Percentiles rank a stretch among this genome's conserved stretches.
phyloP scores from a whole-genome alignment of 2,329 filamentous ascomycete species.

The Aureobasidium lini region DNA sequence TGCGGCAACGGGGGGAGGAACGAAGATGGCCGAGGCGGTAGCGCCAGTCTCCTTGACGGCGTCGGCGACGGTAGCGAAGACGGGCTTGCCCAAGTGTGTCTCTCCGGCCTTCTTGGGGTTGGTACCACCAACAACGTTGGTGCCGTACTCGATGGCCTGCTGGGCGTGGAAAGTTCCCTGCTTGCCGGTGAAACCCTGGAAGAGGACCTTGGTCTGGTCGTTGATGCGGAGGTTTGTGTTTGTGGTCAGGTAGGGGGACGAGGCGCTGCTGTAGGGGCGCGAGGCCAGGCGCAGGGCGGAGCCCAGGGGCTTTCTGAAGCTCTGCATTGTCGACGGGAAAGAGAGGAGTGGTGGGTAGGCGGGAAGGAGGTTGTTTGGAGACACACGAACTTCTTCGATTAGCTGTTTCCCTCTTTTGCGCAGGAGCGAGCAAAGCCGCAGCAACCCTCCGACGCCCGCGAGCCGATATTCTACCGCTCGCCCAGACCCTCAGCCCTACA shows the following conservation, averaged over 20 bases:
- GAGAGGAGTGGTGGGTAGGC: slow-evolving; percentile 3
- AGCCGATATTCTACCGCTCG: background rate
- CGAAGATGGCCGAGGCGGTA: slow-evolving; percentile 88
- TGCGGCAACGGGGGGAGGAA: slow-evolving; percentile 90
- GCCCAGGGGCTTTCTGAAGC: slow-evolving; percentile 64
- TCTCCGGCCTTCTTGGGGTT: slow-evolving; percentile 97
- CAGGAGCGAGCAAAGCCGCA: background rate
- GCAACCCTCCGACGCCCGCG: background rate
- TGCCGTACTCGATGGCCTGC: slow-evolving; percentile 98
- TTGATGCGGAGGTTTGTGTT: slow-evolving; percentile 79
- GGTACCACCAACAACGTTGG: slow-evolving; percentile 94
- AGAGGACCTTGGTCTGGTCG: slow-evolving; percentile 86
- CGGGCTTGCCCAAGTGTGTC: slow-evolving; percentile 82
- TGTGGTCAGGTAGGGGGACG: slow-evolving; percentile 44
- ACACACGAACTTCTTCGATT: slow-evolving; percentile 6
- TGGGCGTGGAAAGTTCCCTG: slow-evolving; percentile 81
- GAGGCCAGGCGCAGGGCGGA: slow-evolving; percentile 60
- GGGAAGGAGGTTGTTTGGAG: background rate
- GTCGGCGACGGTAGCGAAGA: slow-evolving; percentile 84
- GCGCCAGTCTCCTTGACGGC: slow-evolving; percentile 87
- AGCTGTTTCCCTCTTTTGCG: slow-evolving; percentile 12
- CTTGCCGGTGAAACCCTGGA: slow-evolving; percentile 86
- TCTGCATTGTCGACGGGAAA: slow-evolving; percentile 61
- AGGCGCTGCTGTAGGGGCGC: slow-evolving; percentile 66
- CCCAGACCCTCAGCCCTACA: background rate